phyloP scores from a whole-genome alignment of 352 stramenopile species.

The Phytophthora megakarya region DNA sequence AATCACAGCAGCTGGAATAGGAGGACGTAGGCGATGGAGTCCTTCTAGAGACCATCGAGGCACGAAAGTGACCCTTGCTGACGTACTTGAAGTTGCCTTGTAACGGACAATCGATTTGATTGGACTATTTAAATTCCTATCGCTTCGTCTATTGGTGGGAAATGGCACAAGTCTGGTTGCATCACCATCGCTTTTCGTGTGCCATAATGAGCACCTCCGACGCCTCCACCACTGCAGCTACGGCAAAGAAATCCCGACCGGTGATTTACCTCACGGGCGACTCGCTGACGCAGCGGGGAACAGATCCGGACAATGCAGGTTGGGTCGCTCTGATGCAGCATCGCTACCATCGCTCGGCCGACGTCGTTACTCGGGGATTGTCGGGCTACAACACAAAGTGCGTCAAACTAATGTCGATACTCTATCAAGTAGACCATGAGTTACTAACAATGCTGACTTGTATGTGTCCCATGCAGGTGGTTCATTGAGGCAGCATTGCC shows the following conservation, averaged over 20 bases:
- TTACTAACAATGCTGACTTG: no score
- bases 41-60: slow-evolving; percentile 26
- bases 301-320: slow-evolving; percentile 34
- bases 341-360: slow-evolving; percentile 49
- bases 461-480: slow-evolving; percentile 36
- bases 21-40: slow-evolving; percentile 10
- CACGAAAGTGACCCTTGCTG: slow-evolving; percentile 12
- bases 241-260: slow-evolving; percentile 14
- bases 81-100: slow-evolving; percentile 27
- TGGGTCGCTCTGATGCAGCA: slow-evolving; percentile 50
- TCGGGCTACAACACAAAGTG: slow-evolving; percentile 60
- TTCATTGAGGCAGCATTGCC: slow-evolving; percentile 51
- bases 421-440: not conserved
- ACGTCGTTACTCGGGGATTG: slow-evolving; percentile 52
- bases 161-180: slow-evolving; percentile 4
- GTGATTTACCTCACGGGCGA: slow-evolving; percentile 55
- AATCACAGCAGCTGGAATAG: slow-evolving; percentile 6
- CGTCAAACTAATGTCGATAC: no score
- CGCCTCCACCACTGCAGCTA: not conserved
- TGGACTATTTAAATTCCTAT: slow-evolving; percentile 12
- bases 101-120: slow-evolving; percentile 32
- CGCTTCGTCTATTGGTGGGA: slow-evolving; percentile 7
- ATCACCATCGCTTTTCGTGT: slow-evolving; percentile 5
- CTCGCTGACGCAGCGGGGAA: slow-evolving; percentile 54
- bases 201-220: slow-evolving; percentile 26